Evolutionary conservation across 2,329 filamentous ascomycete species (phyloP).

Genomic region (Hypoxylon sp.): DNA sequence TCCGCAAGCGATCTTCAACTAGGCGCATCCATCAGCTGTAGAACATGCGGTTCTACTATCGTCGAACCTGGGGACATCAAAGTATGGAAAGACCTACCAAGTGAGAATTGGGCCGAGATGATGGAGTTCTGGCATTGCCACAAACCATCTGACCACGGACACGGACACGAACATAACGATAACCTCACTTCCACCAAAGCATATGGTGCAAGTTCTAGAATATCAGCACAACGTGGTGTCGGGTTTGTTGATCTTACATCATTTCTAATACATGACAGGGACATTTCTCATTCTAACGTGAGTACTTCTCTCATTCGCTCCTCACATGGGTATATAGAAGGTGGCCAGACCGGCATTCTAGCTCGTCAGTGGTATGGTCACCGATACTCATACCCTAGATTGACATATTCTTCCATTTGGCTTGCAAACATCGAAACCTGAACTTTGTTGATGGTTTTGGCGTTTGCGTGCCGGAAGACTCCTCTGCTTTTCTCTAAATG

Average conservation of each 20-base stretch:
- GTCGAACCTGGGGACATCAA: conserved; percentile 52
- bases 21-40: conserved; percentile 53
- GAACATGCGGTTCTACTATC: conserved; percentile 51
- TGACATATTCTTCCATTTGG: conserved; percentile 48
- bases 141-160: conserved; percentile 75
- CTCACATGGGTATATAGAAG: conserved; percentile 67
- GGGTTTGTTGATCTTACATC: conserved; percentile 85
- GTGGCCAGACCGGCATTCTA: conserved; percentile 60
- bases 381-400: conserved; percentile 76
- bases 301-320: conserved; percentile 39
- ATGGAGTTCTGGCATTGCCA: conserved; percentile 99
- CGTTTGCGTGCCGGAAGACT: conserved; percentile 44
- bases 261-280: conserved; percentile 73
- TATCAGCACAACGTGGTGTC: conserved; percentile 70
- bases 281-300: conserved; percentile 64
- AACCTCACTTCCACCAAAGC: conserved; percentile 69
- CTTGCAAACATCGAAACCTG: conserved; percentile 49
- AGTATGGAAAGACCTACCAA: conserved; percentile 91
- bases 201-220: conserved; percentile 82
- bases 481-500: conserved; percentile 55
- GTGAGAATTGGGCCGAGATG: conserved; percentile 99
- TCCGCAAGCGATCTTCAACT: conserved; percentile 58
- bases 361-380: conserved; percentile 64
- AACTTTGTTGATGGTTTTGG: conserved; percentile 53
- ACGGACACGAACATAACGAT: conserved; percentile 55